A percentile compares a stretch with the other conserved stretches of the same genome.
Evolutionary conservation across 2,329 filamentous ascomycete genomes (phyloP).

Genomic region (Simplicillium sp.): DNA sequence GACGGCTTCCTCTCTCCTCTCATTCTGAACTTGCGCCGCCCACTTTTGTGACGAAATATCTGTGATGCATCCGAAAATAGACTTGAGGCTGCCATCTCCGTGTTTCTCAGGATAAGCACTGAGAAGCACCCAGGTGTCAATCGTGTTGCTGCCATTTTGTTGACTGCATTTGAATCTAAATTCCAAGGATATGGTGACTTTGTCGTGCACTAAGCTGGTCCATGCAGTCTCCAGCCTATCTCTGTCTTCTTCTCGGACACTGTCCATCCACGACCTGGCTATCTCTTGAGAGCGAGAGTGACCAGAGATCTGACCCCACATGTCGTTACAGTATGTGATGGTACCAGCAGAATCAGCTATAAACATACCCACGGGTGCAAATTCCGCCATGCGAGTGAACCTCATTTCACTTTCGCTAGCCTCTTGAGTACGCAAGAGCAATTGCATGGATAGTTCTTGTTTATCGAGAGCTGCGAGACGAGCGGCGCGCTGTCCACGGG

Average conservation of each 20-base stretch:
- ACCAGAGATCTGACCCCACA: conserved; percentile 63
- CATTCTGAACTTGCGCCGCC: conserved; percentile 71
- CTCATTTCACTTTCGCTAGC: conserved; percentile 62
- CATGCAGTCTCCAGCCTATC: conserved; percentile 49
- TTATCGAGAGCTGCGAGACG: conserved; percentile 66
- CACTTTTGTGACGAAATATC: conserved; percentile 82
- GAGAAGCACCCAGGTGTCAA: conserved; percentile 70
- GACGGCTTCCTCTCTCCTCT: conserved; percentile 70
- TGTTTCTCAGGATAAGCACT: conserved; percentile 67
- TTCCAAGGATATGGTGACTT: conserved; percentile 57
- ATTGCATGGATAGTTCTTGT: conserved; percentile 66
- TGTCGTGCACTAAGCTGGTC: conserved; percentile 51
- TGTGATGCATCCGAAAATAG: conserved; percentile 72
- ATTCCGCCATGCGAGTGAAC: conserved; percentile 78
- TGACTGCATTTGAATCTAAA: conserved; percentile 66
- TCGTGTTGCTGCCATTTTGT: conserved; percentile 46
- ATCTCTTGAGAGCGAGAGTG: conserved; percentile 50
- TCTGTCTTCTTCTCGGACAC: conserved; percentile 58
- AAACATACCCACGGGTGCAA: conserved; percentile 76
- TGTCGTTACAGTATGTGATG: conserved; percentile 75
- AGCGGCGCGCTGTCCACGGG: conserved; percentile 62
- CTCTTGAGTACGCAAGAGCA: conserved; percentile 55
- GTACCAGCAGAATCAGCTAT: conserved; percentile 64
- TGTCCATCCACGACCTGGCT: conserved; percentile 62
- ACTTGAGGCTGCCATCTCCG: conserved; percentile 54